A percentile compares a stretch with the other conserved stretches of the same genome.
Conservation (phyloP, 805 yeast species). For the Spathaspora gorwiae region DNA sequence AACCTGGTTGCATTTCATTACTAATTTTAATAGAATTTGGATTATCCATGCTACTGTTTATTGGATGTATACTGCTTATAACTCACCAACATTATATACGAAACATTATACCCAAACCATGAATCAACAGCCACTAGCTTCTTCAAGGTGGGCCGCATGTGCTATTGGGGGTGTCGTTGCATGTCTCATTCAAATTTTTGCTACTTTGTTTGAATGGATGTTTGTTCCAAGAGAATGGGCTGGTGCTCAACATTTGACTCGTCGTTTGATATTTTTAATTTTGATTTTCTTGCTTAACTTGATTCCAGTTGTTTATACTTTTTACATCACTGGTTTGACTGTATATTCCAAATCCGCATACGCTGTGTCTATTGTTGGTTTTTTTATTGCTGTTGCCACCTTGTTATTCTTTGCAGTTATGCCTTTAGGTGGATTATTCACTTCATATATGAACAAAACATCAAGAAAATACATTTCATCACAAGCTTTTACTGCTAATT, state of each 20-base stretch:
- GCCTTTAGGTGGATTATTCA: constrained; percentile 96
- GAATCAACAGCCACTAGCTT: constrained; percentile 83
- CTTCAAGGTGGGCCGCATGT: constrained; percentile 87
- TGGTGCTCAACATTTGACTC: constrained; percentile 93
- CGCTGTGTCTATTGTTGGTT: constrained; percentile 78
- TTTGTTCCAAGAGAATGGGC: constrained; percentile 99
- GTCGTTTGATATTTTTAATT: constrained; percentile 76
- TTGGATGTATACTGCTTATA: constrained; percentile 95
- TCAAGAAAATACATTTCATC: constrained; percentile 88
- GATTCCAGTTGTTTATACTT: constrained; percentile 82
- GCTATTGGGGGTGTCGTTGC: constrained; percentile 94
- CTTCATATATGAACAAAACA: constrained; percentile 81
- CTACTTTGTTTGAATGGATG: constrained; percentile 89
- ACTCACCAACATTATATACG: constrained; percentile 88
- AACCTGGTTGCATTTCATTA: constrained; percentile 94
- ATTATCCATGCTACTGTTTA: constrained; percentile 81
- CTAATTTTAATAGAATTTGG: constrained; percentile 98
- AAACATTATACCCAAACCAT: constrained; percentile 76
- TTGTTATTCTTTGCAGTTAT: constrained; percentile 81
- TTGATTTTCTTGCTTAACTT: constrained; percentile 66
- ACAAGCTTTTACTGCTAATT: constrained; percentile 93
- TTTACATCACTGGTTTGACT: constrained; percentile 70
- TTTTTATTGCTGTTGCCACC: constrained; percentile 83
- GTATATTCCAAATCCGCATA: constrained; percentile 67
- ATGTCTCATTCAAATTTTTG: constrained; percentile 70